Conservation (phyloP, 192 early-diverging fungal genomes). For the Borealophlyctis nickersoniae region DNA sequence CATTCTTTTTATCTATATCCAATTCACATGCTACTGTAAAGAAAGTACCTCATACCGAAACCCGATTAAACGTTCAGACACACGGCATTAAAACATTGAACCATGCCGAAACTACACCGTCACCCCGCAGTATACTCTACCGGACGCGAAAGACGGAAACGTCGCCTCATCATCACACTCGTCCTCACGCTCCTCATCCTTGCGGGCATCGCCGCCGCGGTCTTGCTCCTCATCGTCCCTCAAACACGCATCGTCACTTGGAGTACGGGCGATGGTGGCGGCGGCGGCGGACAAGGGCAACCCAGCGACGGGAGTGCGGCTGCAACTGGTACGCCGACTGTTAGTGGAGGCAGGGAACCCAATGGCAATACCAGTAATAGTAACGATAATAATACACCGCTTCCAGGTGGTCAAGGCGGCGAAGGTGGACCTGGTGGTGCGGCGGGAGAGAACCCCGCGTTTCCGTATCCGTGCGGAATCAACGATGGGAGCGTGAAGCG, state of each 20-base stretch:
- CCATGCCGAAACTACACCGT: no score
- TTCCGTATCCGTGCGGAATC: not conserved
- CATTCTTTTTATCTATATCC: no score
- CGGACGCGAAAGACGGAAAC: not conserved
- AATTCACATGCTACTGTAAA: no score
- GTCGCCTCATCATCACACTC: not conserved
- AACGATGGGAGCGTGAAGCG: not conserved
- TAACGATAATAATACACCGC: not conserved
- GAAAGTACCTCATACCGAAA: no score
- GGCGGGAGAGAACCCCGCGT: not conserved
- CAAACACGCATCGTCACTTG: not conserved
- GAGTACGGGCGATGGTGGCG: not conserved
- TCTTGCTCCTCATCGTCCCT: not conserved
- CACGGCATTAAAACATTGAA: no score
- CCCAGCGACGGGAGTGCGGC: no score
- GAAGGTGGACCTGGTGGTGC: not conserved
- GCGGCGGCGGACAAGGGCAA: not conserved
- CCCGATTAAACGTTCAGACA: no score
- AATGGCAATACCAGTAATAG: not conserved
- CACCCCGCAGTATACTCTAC: no score
- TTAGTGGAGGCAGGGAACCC: not conserved
- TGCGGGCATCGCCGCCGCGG: not conserved
- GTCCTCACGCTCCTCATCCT: not conserved
- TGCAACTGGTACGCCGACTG: not conserved
- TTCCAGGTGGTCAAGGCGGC: not conserved